These are phyloP conservation scores for Zanthoxylum bungeanum DNA, from an alignment of 345 rosid species.

Conservation along the genomic window DNA sequence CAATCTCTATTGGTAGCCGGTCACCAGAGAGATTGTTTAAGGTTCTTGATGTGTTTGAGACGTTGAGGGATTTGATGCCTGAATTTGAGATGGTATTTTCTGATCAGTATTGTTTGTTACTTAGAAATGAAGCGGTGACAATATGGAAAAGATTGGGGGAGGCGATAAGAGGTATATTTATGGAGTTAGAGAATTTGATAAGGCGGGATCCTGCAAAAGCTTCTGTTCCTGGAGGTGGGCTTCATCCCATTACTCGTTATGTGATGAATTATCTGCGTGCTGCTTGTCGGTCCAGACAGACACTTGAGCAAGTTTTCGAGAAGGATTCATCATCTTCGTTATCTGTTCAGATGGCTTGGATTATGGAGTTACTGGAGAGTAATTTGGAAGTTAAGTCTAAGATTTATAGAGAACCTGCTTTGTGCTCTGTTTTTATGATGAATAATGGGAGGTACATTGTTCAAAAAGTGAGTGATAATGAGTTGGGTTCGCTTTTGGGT, in stretches of 20 bases:
- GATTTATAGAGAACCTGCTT: slow-evolving; percentile 62
- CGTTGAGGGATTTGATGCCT: slow-evolving; percentile 76
- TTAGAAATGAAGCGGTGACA: slow-evolving; percentile 65
- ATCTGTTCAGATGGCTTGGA: slow-evolving; percentile 79
- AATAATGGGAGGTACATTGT: slow-evolving; percentile 83
- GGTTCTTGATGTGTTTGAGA: slow-evolving; percentile 80
- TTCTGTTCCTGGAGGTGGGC: slow-evolving; percentile 78
- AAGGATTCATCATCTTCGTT: slow-evolving; percentile 58
- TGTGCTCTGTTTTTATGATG: slow-evolving; percentile 74
- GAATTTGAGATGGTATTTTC: slow-evolving; percentile 66
- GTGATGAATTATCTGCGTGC: slow-evolving; percentile 91
- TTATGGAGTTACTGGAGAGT: slow-evolving; percentile 89
- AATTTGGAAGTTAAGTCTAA: slow-evolving; percentile 82
- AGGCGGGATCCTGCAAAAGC: slow-evolving; percentile 83
- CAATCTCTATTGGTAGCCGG: slow-evolving; percentile 68
- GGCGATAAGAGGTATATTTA: slow-evolving; percentile 74
- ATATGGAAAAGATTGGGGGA: slow-evolving; percentile 83
- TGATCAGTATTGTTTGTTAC: slow-evolving; percentile 67
- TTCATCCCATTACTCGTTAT: slow-evolving; percentile 87
- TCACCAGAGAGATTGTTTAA: slow-evolving; percentile 88
- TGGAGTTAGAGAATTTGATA: slow-evolving; percentile 91
- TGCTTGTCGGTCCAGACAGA: slow-evolving; percentile 67
- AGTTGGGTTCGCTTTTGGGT: slow-evolving; percentile 64
- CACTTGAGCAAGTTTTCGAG: slow-evolving; percentile 77
- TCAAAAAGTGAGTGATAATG: slow-evolving; percentile 77